A percentile compares a stretch with the other conserved stretches of the same genome.
Conservation (phyloP, 2,329 filamentous ascomycete species). For the Talaromyces islandicus region DNA sequence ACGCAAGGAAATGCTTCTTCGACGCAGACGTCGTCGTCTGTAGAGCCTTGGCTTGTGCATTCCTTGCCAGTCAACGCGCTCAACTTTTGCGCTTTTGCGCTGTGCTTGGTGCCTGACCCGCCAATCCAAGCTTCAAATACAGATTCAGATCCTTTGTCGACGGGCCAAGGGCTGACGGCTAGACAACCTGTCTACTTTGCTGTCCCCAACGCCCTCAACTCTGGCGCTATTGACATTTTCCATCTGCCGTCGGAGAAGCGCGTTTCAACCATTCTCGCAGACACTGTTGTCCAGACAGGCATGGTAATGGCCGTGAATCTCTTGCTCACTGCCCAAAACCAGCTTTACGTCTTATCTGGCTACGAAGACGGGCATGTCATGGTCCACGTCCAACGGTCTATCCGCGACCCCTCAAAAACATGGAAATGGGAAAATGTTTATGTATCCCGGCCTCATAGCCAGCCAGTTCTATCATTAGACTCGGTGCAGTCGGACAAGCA, state of each 20-base stretch:
- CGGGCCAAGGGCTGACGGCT: background rate
- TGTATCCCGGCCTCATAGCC: conserved; percentile 61
- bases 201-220: conserved; percentile 70
- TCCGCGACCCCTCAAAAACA: conserved; percentile 12
- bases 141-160: background rate
- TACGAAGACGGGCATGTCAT: conserved; percentile 80
- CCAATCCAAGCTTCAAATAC: background rate
- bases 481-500: conserved; percentile 42
- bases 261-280: conserved; percentile 52
- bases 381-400: conserved; percentile 50
- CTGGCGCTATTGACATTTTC: conserved; percentile 78
- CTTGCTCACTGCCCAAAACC: conserved; percentile 35
- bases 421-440: conserved; percentile 55
- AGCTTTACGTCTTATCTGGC: conserved; percentile 62
- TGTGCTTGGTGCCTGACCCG: conserved; percentile 39
- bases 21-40: conserved; percentile 41
- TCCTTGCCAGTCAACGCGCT: conserved; percentile 81
- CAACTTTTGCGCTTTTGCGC: conserved; percentile 86
- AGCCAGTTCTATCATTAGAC: conserved; percentile 74
- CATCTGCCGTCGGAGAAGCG: conserved; percentile 69
- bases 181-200: conserved; percentile 56
- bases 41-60: conserved; percentile 73
- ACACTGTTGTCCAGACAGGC: conserved; percentile 40
- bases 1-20: conserved; percentile 27
- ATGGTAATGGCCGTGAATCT: conserved; percentile 85